A percentile compares a stretch with the other conserved stretches of the same genome.
Conservation (phyloP, 768 basidiomycete species). For the Lentinula detonsa region DNA sequence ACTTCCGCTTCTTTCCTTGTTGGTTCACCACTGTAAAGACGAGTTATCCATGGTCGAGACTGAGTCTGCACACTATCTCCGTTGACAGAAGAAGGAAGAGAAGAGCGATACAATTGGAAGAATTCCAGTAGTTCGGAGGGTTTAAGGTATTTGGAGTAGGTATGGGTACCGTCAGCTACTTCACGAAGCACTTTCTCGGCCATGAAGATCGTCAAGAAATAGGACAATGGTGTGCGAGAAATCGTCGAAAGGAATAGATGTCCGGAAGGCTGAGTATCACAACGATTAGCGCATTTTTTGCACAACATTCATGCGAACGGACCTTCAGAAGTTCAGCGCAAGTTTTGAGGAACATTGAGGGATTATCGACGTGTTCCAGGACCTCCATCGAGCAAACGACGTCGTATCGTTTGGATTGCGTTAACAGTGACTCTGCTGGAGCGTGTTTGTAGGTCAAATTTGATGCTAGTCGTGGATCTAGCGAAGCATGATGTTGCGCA, state of each 20-base stretch:
- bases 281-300: not conserved
- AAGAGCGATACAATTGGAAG: conserved; percentile 56
- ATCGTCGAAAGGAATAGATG: conserved; percentile 95
- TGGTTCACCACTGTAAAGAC: conserved; percentile 41
- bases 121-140: conserved; percentile 81
- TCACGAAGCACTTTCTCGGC: conserved; percentile 80
- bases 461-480: conserved; percentile 50
- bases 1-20: conserved; percentile 68
- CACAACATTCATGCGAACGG: conserved; percentile 13
- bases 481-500: conserved; percentile 74
- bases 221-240: conserved; percentile 75
- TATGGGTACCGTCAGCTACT: conserved; percentile 87
- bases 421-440: conserved; percentile 68
- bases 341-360: conserved; percentile 72
- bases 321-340: conserved; percentile 88
- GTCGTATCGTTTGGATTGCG: conserved; percentile 68
- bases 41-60: conserved; percentile 54
- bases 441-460: conserved; percentile 64
- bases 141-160: conserved; percentile 84
- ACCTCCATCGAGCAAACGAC: conserved; percentile 98
- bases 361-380: conserved; percentile 94
- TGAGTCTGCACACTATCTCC: not conserved
- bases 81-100: conserved; percentile 4
- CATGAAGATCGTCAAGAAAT: conserved; percentile 62
- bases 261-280: conserved; percentile 74